Conservation (phyloP, 2,329 filamentous ascomycete genomes). For the Graphilbum ipis-grandicollis region DNA sequence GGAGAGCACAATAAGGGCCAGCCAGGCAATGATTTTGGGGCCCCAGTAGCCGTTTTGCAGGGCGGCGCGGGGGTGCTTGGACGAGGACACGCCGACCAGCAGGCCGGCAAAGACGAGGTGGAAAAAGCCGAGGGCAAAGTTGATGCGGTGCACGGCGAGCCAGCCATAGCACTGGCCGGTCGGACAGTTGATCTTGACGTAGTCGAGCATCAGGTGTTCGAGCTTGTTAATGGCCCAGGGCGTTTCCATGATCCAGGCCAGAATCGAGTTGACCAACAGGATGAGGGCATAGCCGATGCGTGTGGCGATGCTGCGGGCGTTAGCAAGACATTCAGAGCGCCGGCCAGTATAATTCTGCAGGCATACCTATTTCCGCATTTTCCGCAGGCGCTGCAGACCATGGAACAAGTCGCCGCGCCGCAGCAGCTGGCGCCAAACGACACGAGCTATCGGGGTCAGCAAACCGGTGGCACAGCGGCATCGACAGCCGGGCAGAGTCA, state of each 20-base stretch:
- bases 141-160: constrained; percentile 92
- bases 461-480: not conserved
- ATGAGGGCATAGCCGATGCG: constrained; percentile 93
- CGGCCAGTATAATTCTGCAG: too few relatives aligned
- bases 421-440: constrained; percentile 64
- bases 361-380: constrained; percentile 86
- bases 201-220: constrained; percentile 80
- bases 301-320: constrained; percentile 59
- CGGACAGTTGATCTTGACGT: constrained; percentile 86
- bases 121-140: constrained; percentile 90
- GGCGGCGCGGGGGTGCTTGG: constrained; percentile 70
- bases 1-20: constrained; percentile 70
- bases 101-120: constrained; percentile 74
- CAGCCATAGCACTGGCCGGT: constrained; percentile 88
- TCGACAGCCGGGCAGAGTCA: not conserved
- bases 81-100: constrained; percentile 71
- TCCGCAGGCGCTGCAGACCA: constrained; percentile 86
- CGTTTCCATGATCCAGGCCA: constrained; percentile 98
- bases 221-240: constrained; percentile 96
- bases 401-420: constrained; percentile 89
- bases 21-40: constrained; percentile 82
- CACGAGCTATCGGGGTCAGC: constrained; percentile 2
- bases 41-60: constrained; percentile 99
- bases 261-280: constrained; percentile 86
- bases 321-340: not conserved